Percentiles rank a stretch among this genome's conserved stretches.
Evolutionary conservation across 768 basidiomycete species (phyloP).

Genomic region (Lentinus brumalis): DNA sequence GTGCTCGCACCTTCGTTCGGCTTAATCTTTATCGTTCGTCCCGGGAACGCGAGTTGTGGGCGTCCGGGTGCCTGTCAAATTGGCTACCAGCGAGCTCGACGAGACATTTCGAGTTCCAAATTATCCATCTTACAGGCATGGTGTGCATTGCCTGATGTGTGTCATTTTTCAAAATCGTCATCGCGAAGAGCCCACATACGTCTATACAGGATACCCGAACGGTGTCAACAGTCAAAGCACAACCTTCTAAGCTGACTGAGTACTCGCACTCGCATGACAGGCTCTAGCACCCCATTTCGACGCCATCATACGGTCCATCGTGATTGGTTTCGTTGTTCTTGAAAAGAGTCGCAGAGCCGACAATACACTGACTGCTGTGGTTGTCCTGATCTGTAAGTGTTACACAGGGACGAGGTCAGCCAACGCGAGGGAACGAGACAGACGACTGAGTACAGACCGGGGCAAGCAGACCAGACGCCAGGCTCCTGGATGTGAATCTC

Average conservation of each 20-base stretch:
- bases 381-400: constrained; percentile 59
- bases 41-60: neutral
- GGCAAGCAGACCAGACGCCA: constrained; percentile 54
- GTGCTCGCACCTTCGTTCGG: neutral
- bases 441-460: constrained; percentile 24
- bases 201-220: too few relatives aligned
- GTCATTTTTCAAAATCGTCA: too few relatives aligned
- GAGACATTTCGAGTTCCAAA: too few relatives aligned
- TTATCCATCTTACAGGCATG: too few relatives aligned
- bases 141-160: too few relatives aligned
- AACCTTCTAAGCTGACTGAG: neutral
- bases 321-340: constrained; percentile 47
- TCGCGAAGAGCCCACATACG: too few relatives aligned
- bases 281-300: constrained; percentile 29
- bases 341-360: constrained; percentile 56
- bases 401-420: neutral
- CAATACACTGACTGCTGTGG: constrained; percentile 47
- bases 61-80: too few relatives aligned
- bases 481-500: constrained; percentile 43
- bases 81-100: too few relatives aligned
- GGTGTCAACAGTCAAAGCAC: too few relatives aligned
- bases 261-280: neutral
- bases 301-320: constrained; percentile 45
- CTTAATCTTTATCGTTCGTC: neutral
- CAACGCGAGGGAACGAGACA: neutral